Base-by-base conservation (phyloP, 2,329 filamentous ascomycete species). In the Pestalotiopsis sp. region DNA sequence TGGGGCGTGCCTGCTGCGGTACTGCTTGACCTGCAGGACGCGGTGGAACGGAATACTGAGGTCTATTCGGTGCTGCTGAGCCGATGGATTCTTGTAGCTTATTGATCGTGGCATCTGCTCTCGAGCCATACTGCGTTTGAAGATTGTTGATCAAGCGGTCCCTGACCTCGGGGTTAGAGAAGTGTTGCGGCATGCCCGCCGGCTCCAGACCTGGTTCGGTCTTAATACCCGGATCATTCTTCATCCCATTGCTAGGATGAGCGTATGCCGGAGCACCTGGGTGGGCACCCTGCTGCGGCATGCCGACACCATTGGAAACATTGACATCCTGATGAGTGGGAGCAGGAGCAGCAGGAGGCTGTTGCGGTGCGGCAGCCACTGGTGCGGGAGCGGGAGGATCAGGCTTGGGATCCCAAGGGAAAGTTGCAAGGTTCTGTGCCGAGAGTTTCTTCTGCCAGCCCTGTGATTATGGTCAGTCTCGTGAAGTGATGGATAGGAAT, bases 361-460 rank as follows among this genome's bases (percentile, higher is more conserved):
- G 73, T 68, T 35, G 68, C 66, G 66, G 74, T 74, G 78, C 75
- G 67, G 77, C 80, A 64, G 75, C 77, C 71, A 79, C 79, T 67
- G 82, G 77, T 68, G 79, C 75, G 73, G 84, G 75, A 75, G 83
- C 74, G 73, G 82, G 70, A 78, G 88, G 86, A 65, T 92, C 90
- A 63, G 92, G 91, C 77, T 92, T 91, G 57, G 96, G 95, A 77
- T 99, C 96, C 96, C 96, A 99, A 11, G 96, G 95, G 78, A 98
- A 98, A 67, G 88, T 85, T 68, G 96, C 96, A 70, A 98, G 91
- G 72, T 92, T 89, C 72, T 97, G 89, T 73, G 90, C 89, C 1
- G 94, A 92, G 44, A 99, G 86, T 81, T 97, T 98, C 75, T 91
- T 86, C 84, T 98, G 94, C 96, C 96, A 99, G 82, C 91, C 93